Evolutionary conservation across 2,329 filamentous ascomycete genomes (phyloP).

Genomic region (Nemania sp.): DNA sequence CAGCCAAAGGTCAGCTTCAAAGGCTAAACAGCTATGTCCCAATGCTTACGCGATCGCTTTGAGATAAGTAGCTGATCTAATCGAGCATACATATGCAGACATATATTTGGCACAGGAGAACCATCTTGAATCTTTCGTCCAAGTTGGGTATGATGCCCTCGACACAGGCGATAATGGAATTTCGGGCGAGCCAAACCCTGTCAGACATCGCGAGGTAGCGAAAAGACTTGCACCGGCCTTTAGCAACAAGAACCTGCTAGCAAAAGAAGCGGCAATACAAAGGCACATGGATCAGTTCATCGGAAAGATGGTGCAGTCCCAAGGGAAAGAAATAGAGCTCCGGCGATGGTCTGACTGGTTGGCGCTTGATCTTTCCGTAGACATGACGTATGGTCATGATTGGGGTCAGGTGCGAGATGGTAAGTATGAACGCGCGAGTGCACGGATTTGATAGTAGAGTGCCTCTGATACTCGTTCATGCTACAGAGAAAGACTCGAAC

Average conservation of each 20-base stretch:
- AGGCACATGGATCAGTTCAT: constrained; percentile 34
- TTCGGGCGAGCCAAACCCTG: constrained; percentile 36
- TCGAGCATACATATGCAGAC: constrained; percentile 21
- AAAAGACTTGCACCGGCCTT: constrained; percentile 37
- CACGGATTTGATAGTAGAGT: neutral
- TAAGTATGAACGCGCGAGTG: constrained; percentile 22
- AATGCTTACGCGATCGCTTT: neutral
- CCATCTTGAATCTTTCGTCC: constrained; percentile 32
- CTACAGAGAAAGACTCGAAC: constrained; percentile 23
- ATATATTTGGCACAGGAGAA: constrained; percentile 34
- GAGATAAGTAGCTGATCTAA: constrained; percentile 1
- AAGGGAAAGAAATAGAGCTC: constrained; percentile 30
- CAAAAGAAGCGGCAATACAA: constrained; percentile 31
- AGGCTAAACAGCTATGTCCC: neutral
- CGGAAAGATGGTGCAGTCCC: constrained; percentile 18
- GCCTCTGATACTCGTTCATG: neutral
- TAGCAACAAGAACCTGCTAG: constrained; percentile 29
- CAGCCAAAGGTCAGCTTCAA: constrained; percentile 27
- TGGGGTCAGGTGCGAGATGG: constrained; percentile 40
- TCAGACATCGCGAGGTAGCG: constrained; percentile 36
- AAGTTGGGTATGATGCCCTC: constrained; percentile 32
- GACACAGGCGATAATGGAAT: constrained; percentile 37
- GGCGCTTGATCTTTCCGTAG: constrained; percentile 42
- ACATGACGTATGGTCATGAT: constrained; percentile 41
- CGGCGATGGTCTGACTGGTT: constrained; percentile 43